phyloP scores from a whole-genome alignment of 176 grass and related monocot species.

The Zoysia japonica region DNA sequence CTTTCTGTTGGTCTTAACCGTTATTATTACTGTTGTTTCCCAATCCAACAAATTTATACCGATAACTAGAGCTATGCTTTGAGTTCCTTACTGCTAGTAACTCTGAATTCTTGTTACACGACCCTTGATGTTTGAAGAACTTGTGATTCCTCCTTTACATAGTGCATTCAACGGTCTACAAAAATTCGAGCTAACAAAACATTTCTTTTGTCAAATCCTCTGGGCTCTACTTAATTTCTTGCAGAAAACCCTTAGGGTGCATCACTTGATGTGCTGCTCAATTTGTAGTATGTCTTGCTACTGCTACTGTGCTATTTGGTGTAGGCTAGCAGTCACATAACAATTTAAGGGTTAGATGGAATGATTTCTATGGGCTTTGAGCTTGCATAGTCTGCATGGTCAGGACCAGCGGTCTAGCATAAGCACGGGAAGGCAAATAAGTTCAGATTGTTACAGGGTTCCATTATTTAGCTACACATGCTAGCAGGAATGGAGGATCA shows the following conservation, averaged over 20 bases:
- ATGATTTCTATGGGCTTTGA: not conserved
- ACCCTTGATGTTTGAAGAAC: not conserved
- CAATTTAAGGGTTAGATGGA: not conserved
- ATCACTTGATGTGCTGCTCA: not conserved
- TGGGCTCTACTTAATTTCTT: not conserved
- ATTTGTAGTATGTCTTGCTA: not conserved
- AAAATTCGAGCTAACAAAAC: not conserved
- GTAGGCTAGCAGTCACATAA: not conserved
- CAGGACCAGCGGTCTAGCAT: not conserved
- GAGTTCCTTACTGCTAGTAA: conserved; percentile 2
- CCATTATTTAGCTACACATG: not conserved
- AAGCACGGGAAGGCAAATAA: not conserved
- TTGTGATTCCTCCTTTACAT: not conserved
- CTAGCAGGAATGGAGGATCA: not conserved
- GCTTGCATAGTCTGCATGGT: not conserved
- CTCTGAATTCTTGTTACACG: not conserved
- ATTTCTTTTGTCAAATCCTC: not conserved
- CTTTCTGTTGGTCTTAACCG: not conserved
- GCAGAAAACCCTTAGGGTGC: not conserved
- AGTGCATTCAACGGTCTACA: not conserved
- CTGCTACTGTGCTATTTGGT: not conserved
- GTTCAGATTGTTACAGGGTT: not conserved
- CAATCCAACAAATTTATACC: not conserved
- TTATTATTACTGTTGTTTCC: conserved; percentile 8
- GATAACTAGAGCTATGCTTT: not conserved